Evolutionary conservation across 2,329 filamentous ascomycete species (phyloP).

Genomic region (Sclerotinia glacialis): DNA sequence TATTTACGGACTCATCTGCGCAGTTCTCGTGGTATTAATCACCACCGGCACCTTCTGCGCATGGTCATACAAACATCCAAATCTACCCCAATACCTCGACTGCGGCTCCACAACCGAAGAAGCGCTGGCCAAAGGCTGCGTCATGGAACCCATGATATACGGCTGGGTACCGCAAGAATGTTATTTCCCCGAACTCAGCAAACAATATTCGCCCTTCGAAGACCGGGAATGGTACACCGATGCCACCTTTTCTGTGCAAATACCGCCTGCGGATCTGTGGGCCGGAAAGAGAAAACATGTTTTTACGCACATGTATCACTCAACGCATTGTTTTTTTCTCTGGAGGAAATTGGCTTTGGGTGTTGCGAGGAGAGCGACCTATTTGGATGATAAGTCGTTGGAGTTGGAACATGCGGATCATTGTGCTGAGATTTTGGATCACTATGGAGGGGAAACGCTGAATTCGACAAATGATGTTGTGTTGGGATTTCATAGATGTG

Average conservation of each 20-base stretch:
- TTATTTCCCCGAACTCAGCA: slow-evolving; percentile 2
- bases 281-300: slow-evolving; percentile 1
- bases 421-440: slow-evolving; percentile 11
- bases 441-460: slow-evolving; percentile 10
- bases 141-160: neutral
- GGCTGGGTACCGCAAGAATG: slow-evolving; percentile 1
- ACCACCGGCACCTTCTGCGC: neutral
- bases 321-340: slow-evolving; percentile 9
- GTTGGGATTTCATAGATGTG: slow-evolving; percentile 13
- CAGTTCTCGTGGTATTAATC: neutral
- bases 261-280: neutral
- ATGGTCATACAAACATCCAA: neutral
- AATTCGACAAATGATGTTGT: slow-evolving; percentile 13
- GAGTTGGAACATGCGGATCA: slow-evolving; percentile 17
- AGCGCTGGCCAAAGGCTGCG: neutral
- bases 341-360: slow-evolving; percentile 6
- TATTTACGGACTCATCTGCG: neutral
- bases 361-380: slow-evolving; percentile 3
- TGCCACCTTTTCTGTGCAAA: neutral
- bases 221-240: slow-evolving; percentile 9
- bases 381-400: slow-evolving; percentile 7
- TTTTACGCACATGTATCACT: slow-evolving; percentile 12
- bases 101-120: slow-evolving; percentile 8
- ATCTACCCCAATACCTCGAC: neutral
- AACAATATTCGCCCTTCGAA: slow-evolving; percentile 10